Evolutionary conservation across 495 filamentous ascomycete species (phyloP).

Genomic region (Halenospora varia): DNA sequence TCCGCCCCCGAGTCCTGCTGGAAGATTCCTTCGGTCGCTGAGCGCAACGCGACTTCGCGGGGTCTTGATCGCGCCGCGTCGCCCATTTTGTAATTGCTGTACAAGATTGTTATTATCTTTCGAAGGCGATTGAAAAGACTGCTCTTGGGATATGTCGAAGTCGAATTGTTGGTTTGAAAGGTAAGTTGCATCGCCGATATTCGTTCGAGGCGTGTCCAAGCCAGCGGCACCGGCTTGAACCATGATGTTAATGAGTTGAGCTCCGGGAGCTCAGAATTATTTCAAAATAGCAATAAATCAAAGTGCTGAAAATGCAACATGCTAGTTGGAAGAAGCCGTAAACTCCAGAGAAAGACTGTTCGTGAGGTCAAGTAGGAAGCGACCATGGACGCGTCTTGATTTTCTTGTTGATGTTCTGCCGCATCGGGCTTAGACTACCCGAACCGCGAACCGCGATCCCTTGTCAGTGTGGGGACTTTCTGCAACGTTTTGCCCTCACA

Average conservation of each 20-base stretch:
- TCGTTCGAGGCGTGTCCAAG: slow-evolving; percentile 76
- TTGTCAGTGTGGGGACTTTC: not conserved
- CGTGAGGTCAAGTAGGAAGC: slow-evolving; percentile 6
- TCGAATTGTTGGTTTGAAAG: slow-evolving; percentile 58
- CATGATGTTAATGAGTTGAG: slow-evolving; percentile 29
- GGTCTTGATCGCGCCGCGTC: slow-evolving; percentile 53
- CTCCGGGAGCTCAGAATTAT: slow-evolving; percentile 9
- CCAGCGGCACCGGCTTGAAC: slow-evolving; percentile 45
- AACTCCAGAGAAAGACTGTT: slow-evolving; percentile 22
- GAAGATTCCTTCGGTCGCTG: slow-evolving; percentile 61
- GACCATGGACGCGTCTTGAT: slow-evolving; percentile 5
- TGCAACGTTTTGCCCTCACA: not conserved
- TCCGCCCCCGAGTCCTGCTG: slow-evolving; percentile 53
- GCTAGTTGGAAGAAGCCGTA: slow-evolving; percentile 19
- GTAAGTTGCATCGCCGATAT: slow-evolving; percentile 75
- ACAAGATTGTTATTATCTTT: slow-evolving; percentile 71
- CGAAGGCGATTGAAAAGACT: slow-evolving; percentile 80
- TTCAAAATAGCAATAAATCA: slow-evolving; percentile 16
- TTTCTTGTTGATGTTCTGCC: not conserved
- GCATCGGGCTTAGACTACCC: not conserved
- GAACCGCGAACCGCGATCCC: no score
- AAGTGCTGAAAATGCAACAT: slow-evolving; percentile 13
- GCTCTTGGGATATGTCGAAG: slow-evolving; percentile 74
- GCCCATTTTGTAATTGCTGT: slow-evolving; percentile 60
- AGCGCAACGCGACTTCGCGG: slow-evolving; percentile 66